Conservation (phyloP, 2,329 filamentous ascomycete genomes). For the Pseudocercospora pini-densiflorae region DNA sequence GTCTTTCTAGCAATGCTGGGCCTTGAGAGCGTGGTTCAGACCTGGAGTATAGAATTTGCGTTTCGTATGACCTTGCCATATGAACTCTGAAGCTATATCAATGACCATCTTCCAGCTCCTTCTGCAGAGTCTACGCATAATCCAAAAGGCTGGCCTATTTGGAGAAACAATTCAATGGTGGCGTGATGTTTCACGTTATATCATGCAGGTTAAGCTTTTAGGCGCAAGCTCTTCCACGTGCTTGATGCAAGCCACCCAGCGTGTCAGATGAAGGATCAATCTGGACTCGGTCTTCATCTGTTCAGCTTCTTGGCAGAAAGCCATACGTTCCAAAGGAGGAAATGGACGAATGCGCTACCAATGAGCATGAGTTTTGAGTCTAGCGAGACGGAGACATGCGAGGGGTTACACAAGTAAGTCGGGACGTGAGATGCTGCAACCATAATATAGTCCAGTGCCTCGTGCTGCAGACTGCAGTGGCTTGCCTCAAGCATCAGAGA, state of each 20-base stretch:
- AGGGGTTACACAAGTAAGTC: not conserved
- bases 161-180: not conserved
- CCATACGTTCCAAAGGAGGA: not conserved
- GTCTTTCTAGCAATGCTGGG: not conserved
- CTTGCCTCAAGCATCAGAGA: not conserved
- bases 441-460: not conserved
- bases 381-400: not conserved
- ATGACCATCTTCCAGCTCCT: no score
- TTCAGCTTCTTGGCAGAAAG: not conserved
- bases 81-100: no score
- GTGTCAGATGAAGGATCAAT: not conserved
- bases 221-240: not conserved
- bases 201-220: not conserved
- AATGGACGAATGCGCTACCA: not conserved
- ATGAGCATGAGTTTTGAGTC: not conserved
- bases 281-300: not conserved
- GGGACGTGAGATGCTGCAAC: not conserved
- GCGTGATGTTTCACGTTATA: not conserved
- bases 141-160: not conserved
- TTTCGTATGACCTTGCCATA: not conserved
- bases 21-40: not conserved
- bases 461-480: not conserved
- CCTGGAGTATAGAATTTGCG: not conserved
- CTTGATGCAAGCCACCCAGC: not conserved
- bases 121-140: no score